Evolutionary conservation across 2,329 filamentous ascomycete genomes (phyloP), one percentile per base, ranked within the genome.

Genomic region (Cryphonectria naterciae): DNA sequence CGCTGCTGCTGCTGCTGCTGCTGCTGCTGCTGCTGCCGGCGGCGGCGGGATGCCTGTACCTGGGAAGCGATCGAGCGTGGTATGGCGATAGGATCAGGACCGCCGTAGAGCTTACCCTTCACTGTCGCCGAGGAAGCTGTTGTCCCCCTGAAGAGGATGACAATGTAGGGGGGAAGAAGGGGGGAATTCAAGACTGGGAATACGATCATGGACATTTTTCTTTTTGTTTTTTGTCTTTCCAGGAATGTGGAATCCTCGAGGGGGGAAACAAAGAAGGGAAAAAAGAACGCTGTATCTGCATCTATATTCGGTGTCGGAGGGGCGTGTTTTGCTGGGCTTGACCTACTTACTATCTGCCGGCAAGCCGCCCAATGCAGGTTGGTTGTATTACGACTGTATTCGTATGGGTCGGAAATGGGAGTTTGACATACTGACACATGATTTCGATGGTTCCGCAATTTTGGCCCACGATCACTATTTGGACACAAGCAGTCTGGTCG

Each of bases 61-160:
- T 58, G 65, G 72, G 11, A 68, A 72, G 70, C 73, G 76, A 63
- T 62, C 74, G n/a, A 75, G 72, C 22, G 70, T 76, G n/a, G 74
- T 70, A 7, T 77, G 76, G 76, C 73, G 76, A 64, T 77, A 73
- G 71, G 71, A 73, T 73, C 71, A 73, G 58, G 68, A 73, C 62
- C 62, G 35, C 66, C 71, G 61, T 22, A 71, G 68, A 66, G 71
- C 71, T 56, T 73, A 73, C 66, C 66, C 61, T 28, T 70, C 71
- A 15, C 66, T 65, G 11, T 71, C 71, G 22, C 71, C 71, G 22
- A 43, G 49, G 28, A 60, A 54, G 49, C n/a, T 32, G 35, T 70
- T 32, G 28, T 32, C 28, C 60, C 28, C 60, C 68, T 7, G 49
- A 7, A 7, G 32, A 66, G 35, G 35, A 46, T 63, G 35, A 67